Evolutionary conservation across 306 rosid species (phyloP), one percentile per base, ranked within the genome.

Genomic region (Benincasa hispida): DNA sequence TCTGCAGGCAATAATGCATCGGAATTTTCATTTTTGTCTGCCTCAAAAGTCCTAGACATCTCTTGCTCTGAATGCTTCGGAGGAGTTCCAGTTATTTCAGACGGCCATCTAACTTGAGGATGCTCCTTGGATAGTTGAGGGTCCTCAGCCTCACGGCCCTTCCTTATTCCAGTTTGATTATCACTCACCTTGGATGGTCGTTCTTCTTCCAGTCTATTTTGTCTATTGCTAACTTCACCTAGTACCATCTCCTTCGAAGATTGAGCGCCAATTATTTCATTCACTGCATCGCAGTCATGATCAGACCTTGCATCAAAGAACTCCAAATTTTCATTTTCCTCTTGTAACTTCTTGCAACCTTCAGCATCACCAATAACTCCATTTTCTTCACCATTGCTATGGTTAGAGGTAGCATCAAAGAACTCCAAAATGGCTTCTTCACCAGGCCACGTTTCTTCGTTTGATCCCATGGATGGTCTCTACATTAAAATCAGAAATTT

Each of bases 131-230:
- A 13, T 14, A 59, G 37, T 59, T 59, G 37, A 59, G 4, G 37
- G n/a, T 59, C 37, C 37, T 59, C 66, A 14, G 37, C 66, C n/a
- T 59, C 37, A n/a, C 19, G 4, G 10, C 34, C 66, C 19, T 27
- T 59, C n/a, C n/a, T 59, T 59, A 10, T 34, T 66, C 17, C 2
- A 37, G 28, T 66, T 66, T 37, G 27, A 66, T 66, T 30, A 77
- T 61, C 61, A 28, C 21, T 72, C 59, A 72, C 13, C 60, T 72
- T 53, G 19, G 18, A 32, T 72, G 2, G 45, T 35, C 19, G 68
- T 70, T 70, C 35, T 72, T 72, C 61, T 47, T 24, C 41, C 77
- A 72, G 77, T 51, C 35, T 72, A 72, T 72, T 72, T 50, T 28
- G 77, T 15, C 51, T 11, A 72, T 72, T 55, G 39, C 48, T 21